These are phyloP conservation scores for Ricinus communis DNA, from an alignment of 345 rosid genomes.

Conservation along the genomic window DNA sequence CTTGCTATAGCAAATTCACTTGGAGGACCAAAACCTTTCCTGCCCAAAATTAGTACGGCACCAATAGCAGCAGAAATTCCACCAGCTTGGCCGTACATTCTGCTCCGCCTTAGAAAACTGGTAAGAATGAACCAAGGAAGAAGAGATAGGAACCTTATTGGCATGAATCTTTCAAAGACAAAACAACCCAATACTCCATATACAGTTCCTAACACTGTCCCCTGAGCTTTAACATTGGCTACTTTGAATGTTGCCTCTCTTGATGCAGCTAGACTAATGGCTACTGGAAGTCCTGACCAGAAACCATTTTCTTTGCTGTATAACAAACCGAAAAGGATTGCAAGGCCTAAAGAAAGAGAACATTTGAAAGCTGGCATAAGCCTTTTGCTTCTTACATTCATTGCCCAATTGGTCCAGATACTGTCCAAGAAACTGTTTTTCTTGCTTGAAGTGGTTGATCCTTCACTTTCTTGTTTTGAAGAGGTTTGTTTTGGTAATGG, in stretches of 20 bases:
- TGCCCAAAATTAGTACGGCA: conserved; percentile 71
- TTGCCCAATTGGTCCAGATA: conserved; percentile 27
- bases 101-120: conserved; percentile 61
- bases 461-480: conserved; percentile 20
- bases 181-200: conserved; percentile 85
- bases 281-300: conserved; percentile 86
- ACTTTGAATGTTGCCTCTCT: conserved; percentile 82
- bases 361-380: conserved; percentile 60
- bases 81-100: conserved; percentile 85
- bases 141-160: conserved; percentile 67
- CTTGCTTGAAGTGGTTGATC: conserved; percentile 13
- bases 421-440: conserved; percentile 16
- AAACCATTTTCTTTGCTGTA: conserved; percentile 69
- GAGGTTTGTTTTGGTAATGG: conserved; percentile 30
- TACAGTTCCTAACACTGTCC: conserved; percentile 84
- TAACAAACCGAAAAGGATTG: conserved; percentile 60
- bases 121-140: conserved; percentile 86
- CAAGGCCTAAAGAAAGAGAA: conserved; percentile 66
- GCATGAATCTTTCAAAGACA: conserved; percentile 62
- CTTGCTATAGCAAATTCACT: conserved; percentile 84
- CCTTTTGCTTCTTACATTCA: conserved; percentile 31
- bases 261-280: conserved; percentile 55
- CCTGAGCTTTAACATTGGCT: conserved; percentile 83
- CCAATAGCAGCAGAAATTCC: conserved; percentile 82
- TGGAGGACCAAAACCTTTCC: conserved; percentile 72